phyloP scores from a whole-genome alignment of 179 eudicot genomes.

The Silene noctiflora region DNA sequence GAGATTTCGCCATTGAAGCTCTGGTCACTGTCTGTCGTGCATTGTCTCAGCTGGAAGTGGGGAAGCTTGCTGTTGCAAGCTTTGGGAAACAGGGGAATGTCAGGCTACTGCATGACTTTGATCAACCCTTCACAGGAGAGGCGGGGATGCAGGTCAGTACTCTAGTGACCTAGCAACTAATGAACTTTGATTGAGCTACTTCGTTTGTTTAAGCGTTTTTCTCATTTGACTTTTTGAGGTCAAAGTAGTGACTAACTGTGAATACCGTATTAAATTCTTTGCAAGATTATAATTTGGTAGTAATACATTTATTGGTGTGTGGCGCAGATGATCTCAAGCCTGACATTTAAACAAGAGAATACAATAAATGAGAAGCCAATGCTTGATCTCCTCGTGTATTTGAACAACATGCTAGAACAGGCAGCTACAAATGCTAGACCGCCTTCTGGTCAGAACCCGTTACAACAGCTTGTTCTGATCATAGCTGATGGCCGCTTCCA shows the following conservation, averaged over 20 bases:
- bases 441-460: slow-evolving; percentile 87
- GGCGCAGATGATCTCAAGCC: slow-evolving; percentile 85
- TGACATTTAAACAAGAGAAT: slow-evolving; percentile 93
- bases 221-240: no score
- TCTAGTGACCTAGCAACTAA: neutral
- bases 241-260: no score
- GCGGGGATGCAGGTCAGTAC: slow-evolving; percentile 82
- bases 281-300: neutral
- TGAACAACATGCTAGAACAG: slow-evolving; percentile 72
- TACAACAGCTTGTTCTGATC: slow-evolving; percentile 88
- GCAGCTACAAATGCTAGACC: slow-evolving; percentile 75
- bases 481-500: slow-evolving; percentile 91
- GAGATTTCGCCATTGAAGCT: slow-evolving; percentile 88
- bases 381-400: slow-evolving; percentile 66
- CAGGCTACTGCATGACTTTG: slow-evolving; percentile 79
- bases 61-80: slow-evolving; percentile 88
- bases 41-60: slow-evolving; percentile 93
- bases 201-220: no score
- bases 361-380: slow-evolving; percentile 70
- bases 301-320: no score
- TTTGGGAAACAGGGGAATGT: slow-evolving; percentile 89
- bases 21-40: slow-evolving; percentile 98
- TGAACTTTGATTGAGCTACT: neutral
- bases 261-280: neutral
- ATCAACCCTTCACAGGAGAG: slow-evolving; percentile 78